Percentiles rank a stretch among this genome's conserved stretches.
Conservation (phyloP, 2,329 filamentous ascomycete genomes). For the Beauveria varroae region DNA sequence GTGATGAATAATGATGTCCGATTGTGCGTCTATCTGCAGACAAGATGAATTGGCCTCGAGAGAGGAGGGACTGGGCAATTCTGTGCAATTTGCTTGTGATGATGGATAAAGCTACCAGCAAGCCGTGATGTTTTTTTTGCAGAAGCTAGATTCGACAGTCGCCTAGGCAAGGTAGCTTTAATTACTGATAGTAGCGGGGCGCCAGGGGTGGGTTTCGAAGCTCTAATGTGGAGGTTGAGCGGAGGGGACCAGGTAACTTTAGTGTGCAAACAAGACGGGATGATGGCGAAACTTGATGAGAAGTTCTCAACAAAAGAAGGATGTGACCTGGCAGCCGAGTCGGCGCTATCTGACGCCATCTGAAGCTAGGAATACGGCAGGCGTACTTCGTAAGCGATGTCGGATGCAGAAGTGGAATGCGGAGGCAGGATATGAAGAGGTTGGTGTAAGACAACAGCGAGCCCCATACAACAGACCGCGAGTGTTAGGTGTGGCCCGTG, state of each 20-base stretch:
- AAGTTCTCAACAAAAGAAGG: background rate
- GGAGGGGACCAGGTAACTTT: background rate
- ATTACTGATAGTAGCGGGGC: constrained; percentile 1
- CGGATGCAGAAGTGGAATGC: constrained; percentile 8
- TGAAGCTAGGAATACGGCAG: constrained; percentile 2
- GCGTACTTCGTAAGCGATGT: constrained; percentile 4
- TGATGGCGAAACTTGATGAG: background rate
- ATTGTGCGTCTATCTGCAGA: background rate
- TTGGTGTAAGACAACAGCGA: background rate
- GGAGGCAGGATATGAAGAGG: constrained; percentile 1
- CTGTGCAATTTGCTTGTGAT: background rate
- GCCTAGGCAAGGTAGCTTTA: background rate
- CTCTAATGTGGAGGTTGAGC: background rate
- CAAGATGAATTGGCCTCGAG: background rate
- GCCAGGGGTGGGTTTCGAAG: background rate
- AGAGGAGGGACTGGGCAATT: background rate
- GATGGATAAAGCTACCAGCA: background rate
- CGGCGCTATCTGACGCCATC: background rate
- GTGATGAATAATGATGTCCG: background rate
- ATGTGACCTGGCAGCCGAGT: background rate
- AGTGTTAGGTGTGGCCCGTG: too few relatives aligned
- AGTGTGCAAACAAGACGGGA: background rate
- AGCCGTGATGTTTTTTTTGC: background rate
- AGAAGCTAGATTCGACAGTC: background rate
- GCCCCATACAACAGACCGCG: too few relatives aligned